A percentile compares a stretch with the other conserved stretches of the same genome.
Evolutionary conservation across 2,329 filamentous ascomycete species (phyloP).

Genomic region (Alternaria solani): DNA sequence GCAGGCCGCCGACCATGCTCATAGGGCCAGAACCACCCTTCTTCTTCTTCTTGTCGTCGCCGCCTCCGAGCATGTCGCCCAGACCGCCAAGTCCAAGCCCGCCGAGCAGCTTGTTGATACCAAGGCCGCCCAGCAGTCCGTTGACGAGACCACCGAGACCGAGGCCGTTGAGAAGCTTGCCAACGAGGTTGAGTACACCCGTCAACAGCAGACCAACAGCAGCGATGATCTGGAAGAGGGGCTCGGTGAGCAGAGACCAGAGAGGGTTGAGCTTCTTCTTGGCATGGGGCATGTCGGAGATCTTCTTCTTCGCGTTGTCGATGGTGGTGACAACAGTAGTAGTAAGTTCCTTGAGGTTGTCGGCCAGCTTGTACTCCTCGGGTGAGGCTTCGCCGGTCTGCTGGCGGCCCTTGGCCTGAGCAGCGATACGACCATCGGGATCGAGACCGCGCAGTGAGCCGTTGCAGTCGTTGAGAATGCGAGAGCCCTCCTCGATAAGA

Average conservation of each 20-base stretch:
- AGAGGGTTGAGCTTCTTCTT: conserved; percentile 95
- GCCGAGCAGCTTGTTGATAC: conserved; percentile 76
- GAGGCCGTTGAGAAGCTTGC: conserved; percentile 79
- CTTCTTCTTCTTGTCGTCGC: conserved; percentile 61
- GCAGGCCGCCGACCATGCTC: conserved; percentile 58
- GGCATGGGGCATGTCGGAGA: conserved; percentile 89
- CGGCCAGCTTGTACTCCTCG: conserved; percentile 85
- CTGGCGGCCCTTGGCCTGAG: conserved; percentile 83
- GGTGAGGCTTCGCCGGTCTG: conserved; percentile 78
- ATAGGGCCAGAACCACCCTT: conserved; percentile 50
- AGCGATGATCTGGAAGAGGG: conserved; percentile 89
- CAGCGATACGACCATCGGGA: conserved; percentile 84
- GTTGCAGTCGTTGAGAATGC: conserved; percentile 85
- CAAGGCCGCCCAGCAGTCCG: conserved; percentile 77
- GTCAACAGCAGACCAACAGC: conserved; percentile 83
- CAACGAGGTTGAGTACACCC: conserved; percentile 85
- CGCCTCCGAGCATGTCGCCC: conserved; percentile 61
- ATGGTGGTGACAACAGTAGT: conserved; percentile 82
- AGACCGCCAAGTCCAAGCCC: conserved; percentile 71
- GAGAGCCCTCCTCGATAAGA: conserved; percentile 83
- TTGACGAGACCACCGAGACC: conserved; percentile 85
- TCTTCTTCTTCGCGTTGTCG: conserved; percentile 86
- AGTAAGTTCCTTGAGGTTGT: conserved; percentile 85
- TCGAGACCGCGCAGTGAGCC: conserved; percentile 87
- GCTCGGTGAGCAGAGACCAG: conserved; percentile 83